These are phyloP conservation scores for Thymus mandschuricus DNA, from an alignment of 257 asterid species.

Conservation along the genomic window DNA sequence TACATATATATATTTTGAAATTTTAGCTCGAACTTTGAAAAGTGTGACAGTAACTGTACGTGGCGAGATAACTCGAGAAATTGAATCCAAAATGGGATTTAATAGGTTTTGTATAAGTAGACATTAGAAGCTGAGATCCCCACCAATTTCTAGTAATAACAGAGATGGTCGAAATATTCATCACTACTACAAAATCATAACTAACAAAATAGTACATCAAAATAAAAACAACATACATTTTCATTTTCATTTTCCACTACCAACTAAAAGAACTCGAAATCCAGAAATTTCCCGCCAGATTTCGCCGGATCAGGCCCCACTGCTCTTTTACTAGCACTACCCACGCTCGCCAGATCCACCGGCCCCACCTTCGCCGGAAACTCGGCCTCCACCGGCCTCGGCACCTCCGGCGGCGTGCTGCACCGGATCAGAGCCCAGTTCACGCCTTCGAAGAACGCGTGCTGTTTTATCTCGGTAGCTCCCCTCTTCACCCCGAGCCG, in stretches of 20 bases:
- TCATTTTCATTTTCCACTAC: background rate
- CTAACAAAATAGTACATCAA: background rate
- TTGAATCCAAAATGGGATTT: slow-evolving; percentile 22
- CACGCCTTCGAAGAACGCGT: slow-evolving; percentile 81
- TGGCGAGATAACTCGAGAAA: background rate
- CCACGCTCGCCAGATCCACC: slow-evolving; percentile 52
- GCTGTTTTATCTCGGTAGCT: slow-evolving; percentile 86
- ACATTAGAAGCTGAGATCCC: slow-evolving; percentile 27
- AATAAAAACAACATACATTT: slow-evolving; percentile 25
- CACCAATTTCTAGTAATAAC: slow-evolving; percentile 11
- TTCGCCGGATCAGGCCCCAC: slow-evolving; percentile 54
- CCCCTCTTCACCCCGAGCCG: slow-evolving; percentile 83
- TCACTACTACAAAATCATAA: slow-evolving; percentile 23
- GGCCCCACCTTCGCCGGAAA: slow-evolving; percentile 56
- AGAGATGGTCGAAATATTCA: slow-evolving; percentile 6
- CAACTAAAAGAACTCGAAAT: slow-evolving; percentile 86
- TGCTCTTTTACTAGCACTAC: slow-evolving; percentile 55
- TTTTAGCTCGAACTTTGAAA: no score
- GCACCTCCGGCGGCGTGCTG: slow-evolving; percentile 88
- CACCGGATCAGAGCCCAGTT: slow-evolving; percentile 92
- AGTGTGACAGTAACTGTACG: no score
- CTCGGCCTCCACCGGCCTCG: slow-evolving; percentile 69
- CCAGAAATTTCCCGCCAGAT: slow-evolving; percentile 83
- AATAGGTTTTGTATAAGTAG: slow-evolving; percentile 19
- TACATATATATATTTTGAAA: no score